These are phyloP conservation scores for Asterionellopsis glacialis DNA, from an alignment of 108 stramenopile genomes.

Conservation along the genomic window DNA sequence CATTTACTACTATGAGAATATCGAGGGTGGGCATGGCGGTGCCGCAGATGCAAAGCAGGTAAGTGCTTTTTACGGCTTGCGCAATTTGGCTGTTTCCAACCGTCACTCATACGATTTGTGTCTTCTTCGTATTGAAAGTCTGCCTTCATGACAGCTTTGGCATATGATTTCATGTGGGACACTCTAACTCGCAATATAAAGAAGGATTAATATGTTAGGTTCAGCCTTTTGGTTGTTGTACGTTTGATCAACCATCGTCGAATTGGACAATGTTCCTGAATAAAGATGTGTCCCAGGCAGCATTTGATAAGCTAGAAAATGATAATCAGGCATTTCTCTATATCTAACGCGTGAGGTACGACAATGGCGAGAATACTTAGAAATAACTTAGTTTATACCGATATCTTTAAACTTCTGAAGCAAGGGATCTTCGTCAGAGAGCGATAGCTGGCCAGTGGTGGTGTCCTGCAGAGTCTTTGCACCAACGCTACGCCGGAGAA, in stretches of 20 bases:
- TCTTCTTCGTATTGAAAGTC: not conserved
- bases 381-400: constrained; percentile 44
- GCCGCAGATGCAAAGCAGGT: constrained; percentile 87
- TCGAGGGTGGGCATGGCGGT: constrained; percentile 92
- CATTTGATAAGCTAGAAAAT: no score
- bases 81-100: no score
- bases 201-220: not conserved
- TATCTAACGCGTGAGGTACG: no score
- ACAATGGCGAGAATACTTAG: not conserved
- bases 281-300: no score
- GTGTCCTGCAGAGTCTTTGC: constrained; percentile 49
- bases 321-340: no score
- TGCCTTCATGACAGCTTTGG: constrained; percentile 64
- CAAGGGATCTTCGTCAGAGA: constrained; percentile 67
- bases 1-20: constrained; percentile 92
- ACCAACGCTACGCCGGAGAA: constrained; percentile 61
- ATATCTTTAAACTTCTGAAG: constrained; percentile 73
- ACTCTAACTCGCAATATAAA: constrained; percentile 46
- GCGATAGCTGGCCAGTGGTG: constrained; percentile 27
- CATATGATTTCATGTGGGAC: constrained; percentile 86
- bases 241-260: no score
- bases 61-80: no score
- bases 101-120: no score
- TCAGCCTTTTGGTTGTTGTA: no score
- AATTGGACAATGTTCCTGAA: no score